phyloP scores from a whole-genome alignment of 1,139 yeast genomes.

The Hansenula anomala region DNA sequence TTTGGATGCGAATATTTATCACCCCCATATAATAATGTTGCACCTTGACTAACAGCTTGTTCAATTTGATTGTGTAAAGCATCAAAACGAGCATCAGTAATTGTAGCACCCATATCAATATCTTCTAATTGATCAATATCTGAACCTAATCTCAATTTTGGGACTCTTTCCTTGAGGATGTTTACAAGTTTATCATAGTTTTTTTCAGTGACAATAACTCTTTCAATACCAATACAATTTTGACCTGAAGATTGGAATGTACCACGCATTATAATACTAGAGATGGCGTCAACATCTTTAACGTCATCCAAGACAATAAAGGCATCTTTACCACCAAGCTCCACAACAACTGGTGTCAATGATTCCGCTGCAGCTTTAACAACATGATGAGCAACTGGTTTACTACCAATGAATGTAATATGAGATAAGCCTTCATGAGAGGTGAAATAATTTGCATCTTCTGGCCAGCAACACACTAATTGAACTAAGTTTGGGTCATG shows the following conservation, averaged over 20 bases:
- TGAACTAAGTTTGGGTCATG: slow-evolving; percentile 81
- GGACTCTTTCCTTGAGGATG: slow-evolving; percentile 53
- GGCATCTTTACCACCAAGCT: slow-evolving; percentile 94
- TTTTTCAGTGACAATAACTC: slow-evolving; percentile 73
- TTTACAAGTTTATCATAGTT: slow-evolving; percentile 60
- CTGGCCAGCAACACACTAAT: slow-evolving; percentile 72
- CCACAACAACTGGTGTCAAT: slow-evolving; percentile 90
- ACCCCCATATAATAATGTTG: slow-evolving; percentile 76
- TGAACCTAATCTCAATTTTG: slow-evolving; percentile 71
- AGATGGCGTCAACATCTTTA: slow-evolving; percentile 49
- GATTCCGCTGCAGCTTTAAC: slow-evolving; percentile 75
- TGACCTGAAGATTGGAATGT: slow-evolving; percentile 97
- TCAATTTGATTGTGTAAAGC: slow-evolving; percentile 58
- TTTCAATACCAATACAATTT: slow-evolving; percentile 93
- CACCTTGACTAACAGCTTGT: slow-evolving; percentile 81
- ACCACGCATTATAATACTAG: slow-evolving; percentile 87
- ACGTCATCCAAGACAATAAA: slow-evolving; percentile 77
- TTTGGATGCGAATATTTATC: slow-evolving; percentile 76
- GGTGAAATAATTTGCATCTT: slow-evolving; percentile 80
- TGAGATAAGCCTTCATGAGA: slow-evolving; percentile 80
- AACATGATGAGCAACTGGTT: slow-evolving; percentile 87
- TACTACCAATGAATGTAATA: slow-evolving; percentile 93
- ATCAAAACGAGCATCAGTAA: slow-evolving; percentile 69
- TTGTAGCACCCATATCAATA: slow-evolving; percentile 95
- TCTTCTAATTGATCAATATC: slow-evolving; percentile 87